Evolutionary conservation across 1,284 basidiomycete species (phyloP), one percentile per base, ranked within the genome.

Genomic region (Microbotryomycetes sp.): DNA sequence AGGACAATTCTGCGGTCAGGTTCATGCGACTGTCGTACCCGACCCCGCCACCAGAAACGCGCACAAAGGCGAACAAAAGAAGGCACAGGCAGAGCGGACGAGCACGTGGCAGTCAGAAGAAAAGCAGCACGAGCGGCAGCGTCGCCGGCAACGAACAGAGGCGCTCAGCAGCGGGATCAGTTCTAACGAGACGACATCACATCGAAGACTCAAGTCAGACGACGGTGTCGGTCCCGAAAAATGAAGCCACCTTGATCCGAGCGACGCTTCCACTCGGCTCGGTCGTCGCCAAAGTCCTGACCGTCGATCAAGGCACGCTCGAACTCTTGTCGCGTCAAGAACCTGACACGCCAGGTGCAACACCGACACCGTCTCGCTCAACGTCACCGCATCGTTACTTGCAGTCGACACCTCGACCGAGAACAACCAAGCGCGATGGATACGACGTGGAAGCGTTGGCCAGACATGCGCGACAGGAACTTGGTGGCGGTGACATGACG

Each of bases 331-430:
- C 49, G n/a, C 7, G 16, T 24, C 30, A 18, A 16, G 27, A 13
- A 15, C 54, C 54, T 46, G 23, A 18, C 24, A 47, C 54, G 18
- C 41, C 56, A 31, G 56, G 51, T 24, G 28, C 56, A 5, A 57
- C 56, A 13, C 57, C 57, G 13, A 59, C 57, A 21, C 57, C 57
- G n/a, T 59, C 57, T 6, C 56, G 56, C 16, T 56, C 54, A 15
- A 26, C 54, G 16, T 56, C 54, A 21, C 54, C 54, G 9, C 9
- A 41, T 41, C 35, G 35, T 41, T 18, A 41, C 18, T 41, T 41
- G 35, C 18, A 11, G 35, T 41, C 35, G 35, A 35, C 31, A 3
- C 24, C 54, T 16, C 26, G 21, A 21, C 24, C 41, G 24, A 35
- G 54, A 23, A 41, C 29, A 21, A 9, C 35, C 46, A 18, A 52